phyloP scores from a whole-genome alignment of 495 filamentous ascomycete genomes.

The Penicillium longicatenatum region DNA sequence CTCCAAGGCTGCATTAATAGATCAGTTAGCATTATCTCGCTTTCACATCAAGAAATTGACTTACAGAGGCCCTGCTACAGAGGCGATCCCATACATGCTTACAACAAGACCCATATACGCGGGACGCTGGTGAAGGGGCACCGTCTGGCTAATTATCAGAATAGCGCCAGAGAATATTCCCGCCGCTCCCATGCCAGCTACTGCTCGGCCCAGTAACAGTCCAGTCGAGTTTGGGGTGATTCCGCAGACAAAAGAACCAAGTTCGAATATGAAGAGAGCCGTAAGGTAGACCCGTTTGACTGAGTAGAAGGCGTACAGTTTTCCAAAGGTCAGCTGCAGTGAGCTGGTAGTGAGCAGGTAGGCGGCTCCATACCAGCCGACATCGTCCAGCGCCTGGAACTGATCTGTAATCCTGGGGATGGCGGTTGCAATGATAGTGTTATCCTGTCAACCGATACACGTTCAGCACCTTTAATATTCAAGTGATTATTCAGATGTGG shows the following conservation, averaged over 20 bases:
- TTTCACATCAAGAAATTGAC: neutral
- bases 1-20: neutral
- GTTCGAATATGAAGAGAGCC: constrained; percentile 57
- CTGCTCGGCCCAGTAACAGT: constrained; percentile 73
- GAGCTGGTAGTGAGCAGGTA: constrained; percentile 47
- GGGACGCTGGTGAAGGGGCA: constrained; percentile 54
- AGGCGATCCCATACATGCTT: neutral
- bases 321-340: constrained; percentile 23
- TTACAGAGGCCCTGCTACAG: neutral
- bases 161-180: constrained; percentile 47
- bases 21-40: too few species aligned
- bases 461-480: too few species aligned
- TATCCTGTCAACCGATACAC: too few species aligned
- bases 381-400: constrained; percentile 32
- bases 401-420: constrained; percentile 26
- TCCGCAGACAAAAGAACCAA: constrained; percentile 69
- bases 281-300: constrained; percentile 38
- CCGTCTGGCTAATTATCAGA: constrained; percentile 38
- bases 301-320: constrained; percentile 47
- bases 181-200: constrained; percentile 74
- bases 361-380: constrained; percentile 52
- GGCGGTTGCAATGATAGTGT: constrained; percentile 7
- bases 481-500: too few species aligned
- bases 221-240: constrained; percentile 65
- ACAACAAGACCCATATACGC: neutral